phyloP scores from a whole-genome alignment of 2,329 filamentous ascomycete genomes.

The Dothistroma septosporum region DNA sequence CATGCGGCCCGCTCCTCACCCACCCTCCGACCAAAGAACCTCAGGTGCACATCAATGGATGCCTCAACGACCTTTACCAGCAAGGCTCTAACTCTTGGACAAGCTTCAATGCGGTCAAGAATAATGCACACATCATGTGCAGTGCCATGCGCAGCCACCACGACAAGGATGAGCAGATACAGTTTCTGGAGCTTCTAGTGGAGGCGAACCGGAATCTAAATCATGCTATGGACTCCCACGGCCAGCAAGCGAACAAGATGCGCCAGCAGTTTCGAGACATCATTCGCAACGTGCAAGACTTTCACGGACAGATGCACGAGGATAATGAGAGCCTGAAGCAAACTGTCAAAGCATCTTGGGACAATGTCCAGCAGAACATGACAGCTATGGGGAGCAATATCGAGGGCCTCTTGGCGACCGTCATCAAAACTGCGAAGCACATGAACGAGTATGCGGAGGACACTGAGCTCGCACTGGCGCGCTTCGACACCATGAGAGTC shows the following conservation, averaged over 20 bases:
- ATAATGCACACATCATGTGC: constrained; percentile 60
- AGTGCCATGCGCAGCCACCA: constrained; percentile 56
- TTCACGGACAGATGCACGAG: not conserved
- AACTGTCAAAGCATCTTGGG: not conserved
- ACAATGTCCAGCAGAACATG: not conserved
- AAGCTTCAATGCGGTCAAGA: constrained; percentile 59
- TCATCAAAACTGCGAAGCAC: not conserved
- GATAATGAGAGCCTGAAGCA: not conserved
- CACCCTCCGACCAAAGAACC: not conserved
- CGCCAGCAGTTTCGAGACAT: not conserved
- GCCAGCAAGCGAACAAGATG: not conserved
- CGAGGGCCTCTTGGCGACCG: not conserved
- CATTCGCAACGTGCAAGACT: not conserved
- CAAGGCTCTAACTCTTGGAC: constrained; percentile 52
- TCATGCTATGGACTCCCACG: constrained; percentile 5
- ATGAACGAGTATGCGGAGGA: not conserved
- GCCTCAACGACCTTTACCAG: constrained; percentile 50
- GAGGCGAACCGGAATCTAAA: constrained; percentile 3
- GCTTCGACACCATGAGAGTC: not conserved
- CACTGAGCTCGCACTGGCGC: not conserved
- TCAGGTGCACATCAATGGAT: constrained; percentile 43
- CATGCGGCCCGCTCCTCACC: constrained; percentile 49
- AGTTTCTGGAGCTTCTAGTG: constrained; percentile 17
- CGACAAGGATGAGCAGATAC: constrained; percentile 46
- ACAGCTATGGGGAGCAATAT: not conserved